Conservation (phyloP, 2,329 filamentous ascomycete species). For the Emmonsiellopsis sp. region DNA sequence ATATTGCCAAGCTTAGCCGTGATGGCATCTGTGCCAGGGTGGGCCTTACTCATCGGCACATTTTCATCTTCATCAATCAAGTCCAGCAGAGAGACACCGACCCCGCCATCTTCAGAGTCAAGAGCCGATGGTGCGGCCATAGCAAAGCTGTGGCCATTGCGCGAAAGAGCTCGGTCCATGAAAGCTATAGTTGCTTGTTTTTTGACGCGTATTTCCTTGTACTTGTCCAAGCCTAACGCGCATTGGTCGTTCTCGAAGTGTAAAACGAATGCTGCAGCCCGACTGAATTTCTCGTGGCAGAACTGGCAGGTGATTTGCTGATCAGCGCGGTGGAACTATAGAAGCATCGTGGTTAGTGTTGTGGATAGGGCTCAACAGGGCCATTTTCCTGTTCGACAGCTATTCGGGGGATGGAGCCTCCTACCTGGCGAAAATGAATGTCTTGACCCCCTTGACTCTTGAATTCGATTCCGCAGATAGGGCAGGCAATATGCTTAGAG, state of each 20-base stretch:
- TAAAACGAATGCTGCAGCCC: constrained; percentile 39
- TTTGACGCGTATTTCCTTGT: constrained; percentile 41
- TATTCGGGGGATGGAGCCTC: neutral
- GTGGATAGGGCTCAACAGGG: neutral
- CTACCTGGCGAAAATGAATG: constrained; percentile 43
- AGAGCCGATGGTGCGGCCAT: constrained; percentile 7
- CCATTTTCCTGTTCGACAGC: neutral
- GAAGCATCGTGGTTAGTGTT: neutral
- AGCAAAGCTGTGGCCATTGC: neutral
- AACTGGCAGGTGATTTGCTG: constrained; percentile 42
- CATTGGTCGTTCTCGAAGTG: constrained; percentile 49
- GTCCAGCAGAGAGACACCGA: constrained; percentile 11
- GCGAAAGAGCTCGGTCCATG: constrained; percentile 9
- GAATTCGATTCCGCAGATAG: constrained; percentile 49
- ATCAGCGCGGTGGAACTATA: constrained; percentile 38
- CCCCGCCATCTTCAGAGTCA: constrained; percentile 16
- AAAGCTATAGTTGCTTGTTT: constrained; percentile 37
- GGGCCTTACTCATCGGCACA: neutral
- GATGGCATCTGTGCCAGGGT: neutral
- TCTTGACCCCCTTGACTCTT: constrained; percentile 42
- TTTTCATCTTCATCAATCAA: constrained; percentile 9
- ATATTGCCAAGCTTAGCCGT: neutral
- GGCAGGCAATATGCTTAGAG: constrained; percentile 43
- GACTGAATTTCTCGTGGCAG: constrained; percentile 39
- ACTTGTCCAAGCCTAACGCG: constrained; percentile 30